Base-by-base conservation (phyloP, 768 basidiomycete genomes). In the Lactifluus echinatus region DNA sequence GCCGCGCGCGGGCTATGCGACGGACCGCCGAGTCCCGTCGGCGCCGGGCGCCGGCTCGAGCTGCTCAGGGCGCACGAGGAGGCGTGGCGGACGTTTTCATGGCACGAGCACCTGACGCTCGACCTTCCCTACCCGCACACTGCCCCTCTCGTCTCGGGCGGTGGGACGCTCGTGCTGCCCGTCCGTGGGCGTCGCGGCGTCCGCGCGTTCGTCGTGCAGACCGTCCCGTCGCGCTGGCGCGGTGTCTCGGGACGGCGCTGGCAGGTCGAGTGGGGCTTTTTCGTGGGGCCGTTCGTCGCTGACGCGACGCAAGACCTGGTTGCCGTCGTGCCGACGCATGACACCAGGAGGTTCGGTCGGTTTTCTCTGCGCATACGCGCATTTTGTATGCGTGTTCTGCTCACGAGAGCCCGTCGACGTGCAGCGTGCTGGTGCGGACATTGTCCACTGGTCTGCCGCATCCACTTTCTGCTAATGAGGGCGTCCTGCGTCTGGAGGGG, bases 261-360 rank as follows among this genome's bases (percentile, higher is more conserved):
- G 55, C 37, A 3, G 40, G 24, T 56, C 21, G 37, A 48, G 29
- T 36, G 46, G 23, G 47, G 42, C 11, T 56, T 56, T 19, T 23
- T n/a, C 12, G 29, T 34, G 8, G 17, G 14, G 4, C 21, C 2
- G 6, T 56, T 49, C 11, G 8, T 26, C 15, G 2, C 49, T 2
- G 44, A 49, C 7, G 54, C 54, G 4, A 23, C 54, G 12, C 54
- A 55, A 29, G 54, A 55, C 19, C 19, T 55, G 46, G 28, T 55
- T n/a, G 28, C 28, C 2, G 26, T 23, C 4, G 34, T 55, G 14
- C 45, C 37, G 8, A 31, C 8, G 1, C 46, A 43, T 15, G 42
- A 53, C 43, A 15, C 8, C 21, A 2, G 4, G 10, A 34, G 12
- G 51, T 53, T n/a, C 14, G 1, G 39, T 53, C 31, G 31, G 12